Conservation (phyloP, 1,284 basidiomycete species). For the Coriolopsis trogii region DNA sequence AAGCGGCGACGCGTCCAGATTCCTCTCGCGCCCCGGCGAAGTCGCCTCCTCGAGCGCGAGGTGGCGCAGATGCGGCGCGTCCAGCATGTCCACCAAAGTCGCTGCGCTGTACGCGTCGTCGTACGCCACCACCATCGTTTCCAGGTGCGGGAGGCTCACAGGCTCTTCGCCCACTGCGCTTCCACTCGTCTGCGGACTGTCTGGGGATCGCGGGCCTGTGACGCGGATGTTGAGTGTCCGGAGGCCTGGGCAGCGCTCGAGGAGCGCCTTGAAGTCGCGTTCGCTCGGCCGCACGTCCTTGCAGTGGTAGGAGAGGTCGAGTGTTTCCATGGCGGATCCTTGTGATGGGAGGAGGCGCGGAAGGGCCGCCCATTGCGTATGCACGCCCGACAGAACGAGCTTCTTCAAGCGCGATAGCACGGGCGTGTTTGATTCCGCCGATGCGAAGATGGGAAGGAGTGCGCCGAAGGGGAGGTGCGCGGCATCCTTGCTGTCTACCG, state of each 20-base stretch:
- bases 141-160: constrained; percentile 19
- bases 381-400: constrained; percentile 29
- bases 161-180: neutral
- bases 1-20: constrained; percentile 18
- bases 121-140: constrained; percentile 21
- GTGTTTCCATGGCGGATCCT: constrained; percentile 7
- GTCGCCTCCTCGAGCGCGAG: constrained; percentile 22
- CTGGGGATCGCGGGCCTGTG: constrained; percentile 15
- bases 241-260: constrained; percentile 16
- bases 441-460: constrained; percentile 7
- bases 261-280: constrained; percentile 15
- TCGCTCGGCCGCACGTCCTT: constrained; percentile 21
- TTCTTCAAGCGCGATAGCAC: constrained; percentile 22
- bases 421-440: neutral
- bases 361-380: constrained; percentile 24
- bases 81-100: constrained; percentile 16
- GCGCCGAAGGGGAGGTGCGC: constrained; percentile 37
- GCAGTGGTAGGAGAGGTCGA: constrained; percentile 29
- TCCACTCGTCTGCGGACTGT: neutral
- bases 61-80: constrained; percentile 10
- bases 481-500: constrained; percentile 40
- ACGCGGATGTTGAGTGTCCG: constrained; percentile 19
- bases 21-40: constrained; percentile 12
- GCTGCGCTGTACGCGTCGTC: constrained; percentile 17
- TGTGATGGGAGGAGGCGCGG: constrained; percentile 17